Conservation (phyloP, 768 basidiomycete genomes). For the Psilocybe azurescens region DNA sequence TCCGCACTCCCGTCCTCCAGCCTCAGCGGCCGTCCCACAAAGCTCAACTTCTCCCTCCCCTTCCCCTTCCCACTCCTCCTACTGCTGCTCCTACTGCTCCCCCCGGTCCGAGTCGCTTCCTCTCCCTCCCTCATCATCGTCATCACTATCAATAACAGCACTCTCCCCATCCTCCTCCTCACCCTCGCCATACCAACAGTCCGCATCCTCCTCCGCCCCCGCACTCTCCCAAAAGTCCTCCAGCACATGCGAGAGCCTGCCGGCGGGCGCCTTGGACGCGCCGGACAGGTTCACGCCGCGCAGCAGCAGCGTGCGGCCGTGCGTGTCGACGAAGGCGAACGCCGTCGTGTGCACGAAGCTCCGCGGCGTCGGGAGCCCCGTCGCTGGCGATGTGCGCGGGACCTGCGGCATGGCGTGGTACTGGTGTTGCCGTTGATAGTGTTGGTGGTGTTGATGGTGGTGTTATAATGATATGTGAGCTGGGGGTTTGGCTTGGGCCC, state of each 20-base stretch:
- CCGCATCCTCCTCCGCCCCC: slow-evolving; percentile 24
- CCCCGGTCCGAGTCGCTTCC: not conserved
- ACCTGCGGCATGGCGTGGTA: slow-evolving; percentile 13
- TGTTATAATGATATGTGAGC: not conserved
- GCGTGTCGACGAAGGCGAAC: slow-evolving; percentile 74
- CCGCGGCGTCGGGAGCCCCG: slow-evolving; percentile 49
- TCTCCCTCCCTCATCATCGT: not conserved
- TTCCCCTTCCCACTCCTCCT: not conserved
- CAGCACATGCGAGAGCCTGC: slow-evolving; percentile 67
- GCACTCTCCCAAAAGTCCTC: slow-evolving; percentile 86
- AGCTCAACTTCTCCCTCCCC: slow-evolving; percentile 35
- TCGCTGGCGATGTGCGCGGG: slow-evolving; percentile 53
- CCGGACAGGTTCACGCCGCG: slow-evolving; percentile 96
- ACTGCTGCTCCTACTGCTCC: not conserved
- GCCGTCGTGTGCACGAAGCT: slow-evolving; percentile 70
- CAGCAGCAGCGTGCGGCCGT: slow-evolving; percentile 79
- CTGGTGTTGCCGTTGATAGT: not conserved
- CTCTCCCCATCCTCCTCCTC: slow-evolving; percentile 54
- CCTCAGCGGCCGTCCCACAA: slow-evolving; percentile 79
- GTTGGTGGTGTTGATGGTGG: not conserved
- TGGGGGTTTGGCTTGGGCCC: no score
- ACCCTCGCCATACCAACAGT: not conserved
- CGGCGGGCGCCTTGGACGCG: slow-evolving; percentile 82
- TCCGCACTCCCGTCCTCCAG: slow-evolving; percentile 88
- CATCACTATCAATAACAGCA: not conserved